Evolutionary conservation across 208 protist genomes (phyloP), one percentile per base, ranked within the genome.

Genomic region (Crithidia thermophila): DNA sequence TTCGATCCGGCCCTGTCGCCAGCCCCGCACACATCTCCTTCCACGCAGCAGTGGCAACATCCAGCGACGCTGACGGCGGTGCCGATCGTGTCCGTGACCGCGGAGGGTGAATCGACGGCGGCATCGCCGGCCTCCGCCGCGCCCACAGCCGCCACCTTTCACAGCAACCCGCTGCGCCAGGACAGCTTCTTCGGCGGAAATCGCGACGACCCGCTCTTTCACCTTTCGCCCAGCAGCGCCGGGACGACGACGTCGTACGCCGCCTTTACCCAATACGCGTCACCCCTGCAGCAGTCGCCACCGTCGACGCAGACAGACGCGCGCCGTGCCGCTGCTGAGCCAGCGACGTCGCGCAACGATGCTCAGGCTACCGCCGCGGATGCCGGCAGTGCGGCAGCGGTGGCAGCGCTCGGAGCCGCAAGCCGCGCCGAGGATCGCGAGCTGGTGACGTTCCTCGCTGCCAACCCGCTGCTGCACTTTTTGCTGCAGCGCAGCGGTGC

Each of bases 391-490:
- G 5, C 36, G 14, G 34, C 55, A 21, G 39, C 55, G 37, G 21
- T 57, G n/a, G 50, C 47, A 3, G 61, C 61, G n/a, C 18, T 40
- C 3, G 61, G 47, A 2, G 37, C 49, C 1, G 34, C 49, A 3
- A 67, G 61, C 37, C 27, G 37, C 10, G 50, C 37, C 16, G 52
- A 60, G 18, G 64, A 70, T 33, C 52, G 52, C 42, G 64, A 70
- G 3, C 39, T 70, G 14, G 37, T 39, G 18, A 25, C 11, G 10
- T 70, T 70, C 30, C 45, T 70, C 23, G 6, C 21, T 21, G 52
- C 45, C n/a, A 70, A 70, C 25, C 64, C 64, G 0, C 53, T 70
- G 3, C 30, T 70, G 33, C 64, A 70, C 43, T 49, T 59, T n/a
- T n/a, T 70, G 20, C 27, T 70, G 16, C 51, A 70, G 20, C 52